These are phyloP conservation scores for Globisporangium middletonii DNA, from an alignment of 352 stramenopile genomes.

Conservation along the genomic window DNA sequence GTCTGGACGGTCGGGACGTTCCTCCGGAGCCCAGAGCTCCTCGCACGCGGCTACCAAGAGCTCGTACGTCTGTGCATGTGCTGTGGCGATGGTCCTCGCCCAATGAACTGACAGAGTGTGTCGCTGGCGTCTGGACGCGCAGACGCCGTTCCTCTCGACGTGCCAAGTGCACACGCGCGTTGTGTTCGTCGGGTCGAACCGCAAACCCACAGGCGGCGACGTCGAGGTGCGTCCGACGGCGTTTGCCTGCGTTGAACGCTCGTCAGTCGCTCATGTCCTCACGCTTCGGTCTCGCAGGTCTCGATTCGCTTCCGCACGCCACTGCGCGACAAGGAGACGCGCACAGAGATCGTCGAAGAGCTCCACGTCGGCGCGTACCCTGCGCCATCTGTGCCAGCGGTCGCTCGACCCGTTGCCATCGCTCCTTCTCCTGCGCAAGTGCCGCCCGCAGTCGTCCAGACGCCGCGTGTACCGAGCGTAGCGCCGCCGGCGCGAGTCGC, in stretches of 20 bases:
- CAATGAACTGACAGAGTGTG: not conserved
- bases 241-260: not conserved
- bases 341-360: conserved; percentile 32
- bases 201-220: conserved; percentile 57
- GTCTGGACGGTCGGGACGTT: conserved; percentile 60
- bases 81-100: not conserved
- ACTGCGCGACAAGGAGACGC: conserved; percentile 58
- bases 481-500: not conserved
- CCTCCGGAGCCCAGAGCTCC: conserved; percentile 58
- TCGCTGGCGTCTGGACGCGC: not conserved
- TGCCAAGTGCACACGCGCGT: conserved; percentile 47
- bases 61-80: conserved; percentile 28
- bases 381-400: not conserved
- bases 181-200: conserved; percentile 62
- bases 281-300: conserved; percentile 25
- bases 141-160: conserved; percentile 44
- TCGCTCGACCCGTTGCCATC: not conserved
- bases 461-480: too few species aligned
- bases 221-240: conserved; percentile 35
- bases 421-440: not conserved
- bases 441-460: too few species aligned
- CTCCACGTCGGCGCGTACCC: conserved; percentile 56
- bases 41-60: conserved; percentile 59
- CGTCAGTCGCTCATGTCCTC: conserved; percentile 1
- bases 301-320: conserved; percentile 47